A percentile compares a stretch with the other conserved stretches of the same genome.
Evolutionary conservation across 225 moss, liverwort and hornwort species (phyloP).

Genomic region (Polytrichum commune): DNA sequence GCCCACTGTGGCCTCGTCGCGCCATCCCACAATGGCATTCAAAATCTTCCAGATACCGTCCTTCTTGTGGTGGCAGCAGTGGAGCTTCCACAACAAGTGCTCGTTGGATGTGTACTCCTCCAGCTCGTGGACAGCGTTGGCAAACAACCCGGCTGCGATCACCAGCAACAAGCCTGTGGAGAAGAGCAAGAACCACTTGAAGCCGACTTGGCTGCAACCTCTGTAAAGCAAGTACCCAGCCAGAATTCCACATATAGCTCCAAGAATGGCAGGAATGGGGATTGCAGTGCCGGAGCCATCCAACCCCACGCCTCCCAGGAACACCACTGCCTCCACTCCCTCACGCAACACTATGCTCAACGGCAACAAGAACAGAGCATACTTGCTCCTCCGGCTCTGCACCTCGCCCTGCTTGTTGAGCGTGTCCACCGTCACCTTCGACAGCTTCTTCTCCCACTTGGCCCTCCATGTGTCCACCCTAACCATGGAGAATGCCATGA

Average conservation of each 20-base stretch:
- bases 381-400: slow-evolving; percentile 44
- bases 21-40: slow-evolving; percentile 59
- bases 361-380: slow-evolving; percentile 48
- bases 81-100: slow-evolving; percentile 36
- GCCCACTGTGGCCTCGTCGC: slow-evolving; percentile 56
- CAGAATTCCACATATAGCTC: slow-evolving; percentile 38
- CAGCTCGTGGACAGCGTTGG: slow-evolving; percentile 46
- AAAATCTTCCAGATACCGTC: slow-evolving; percentile 63
- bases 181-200: slow-evolving; percentile 46
- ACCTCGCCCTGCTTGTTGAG: slow-evolving; percentile 19
- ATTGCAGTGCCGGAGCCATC: slow-evolving; percentile 44
- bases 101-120: slow-evolving; percentile 60
- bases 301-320: slow-evolving; percentile 53
- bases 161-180: slow-evolving; percentile 45
- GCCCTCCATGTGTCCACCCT: slow-evolving; percentile 55
- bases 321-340: slow-evolving; percentile 62
- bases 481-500: slow-evolving; percentile 70
- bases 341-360: slow-evolving; percentile 50
- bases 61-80: slow-evolving; percentile 41
- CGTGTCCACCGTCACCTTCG: slow-evolving; percentile 37
- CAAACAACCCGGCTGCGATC: slow-evolving; percentile 52
- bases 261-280: slow-evolving; percentile 46
- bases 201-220: slow-evolving; percentile 48
- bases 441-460: slow-evolving; percentile 72
- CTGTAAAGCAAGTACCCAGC: slow-evolving; percentile 46